Evolutionary conservation across 371 early-diverging fungal species (phyloP), one percentile per base, ranked within the genome.

Genomic region (Chytridium lagenaria): DNA sequence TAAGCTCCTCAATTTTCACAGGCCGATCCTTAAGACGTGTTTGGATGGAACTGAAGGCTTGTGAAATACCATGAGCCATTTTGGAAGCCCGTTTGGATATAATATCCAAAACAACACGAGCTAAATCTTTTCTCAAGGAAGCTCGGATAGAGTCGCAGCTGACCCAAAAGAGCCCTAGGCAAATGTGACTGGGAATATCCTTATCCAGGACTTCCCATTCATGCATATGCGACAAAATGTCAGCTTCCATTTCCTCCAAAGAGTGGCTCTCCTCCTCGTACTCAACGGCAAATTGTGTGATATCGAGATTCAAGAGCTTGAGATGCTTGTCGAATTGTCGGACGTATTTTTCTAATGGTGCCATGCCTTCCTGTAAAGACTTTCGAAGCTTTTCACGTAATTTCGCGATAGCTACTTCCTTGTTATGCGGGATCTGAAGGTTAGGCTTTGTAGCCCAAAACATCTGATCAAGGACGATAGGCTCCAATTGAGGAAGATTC

Each of bases 1-100:
- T 81, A 1, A 87, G 72, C 69, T 88, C 89, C 68, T 88, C 89
- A 55, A 87, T 85, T 69, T 84, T 87, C n/a, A 80, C 61, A 0
- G 86, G 86, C 31, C 77, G 70, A 37, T 86, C 85, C 40, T 84
- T 84, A 37, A 87, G 75, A 5, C 77, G 69, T 28, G 59, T 33
- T 44, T 85, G 81, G 34, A 87, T 78, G 22, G 75, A 71, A 2
- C 61, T 33, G 66, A 86, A 87, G 16, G 83, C 63, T 26, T 78
- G 76, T 7, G 79, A 74, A 28, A 88, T 83, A 19, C 67, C 59
- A 26, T 74, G 72, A 2, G 89, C 83, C 34, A 82, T 66, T 50
- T 81, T 78, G 0, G 83, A 72, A 0, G 84, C 80, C n/a, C 79
- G 61, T 55, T 76, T 68, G 1, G 82, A 74, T 23, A 88, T 71